Evolutionary conservation across 2,329 filamentous ascomycete species (phyloP).

Genomic region (Helotiales sp.): DNA sequence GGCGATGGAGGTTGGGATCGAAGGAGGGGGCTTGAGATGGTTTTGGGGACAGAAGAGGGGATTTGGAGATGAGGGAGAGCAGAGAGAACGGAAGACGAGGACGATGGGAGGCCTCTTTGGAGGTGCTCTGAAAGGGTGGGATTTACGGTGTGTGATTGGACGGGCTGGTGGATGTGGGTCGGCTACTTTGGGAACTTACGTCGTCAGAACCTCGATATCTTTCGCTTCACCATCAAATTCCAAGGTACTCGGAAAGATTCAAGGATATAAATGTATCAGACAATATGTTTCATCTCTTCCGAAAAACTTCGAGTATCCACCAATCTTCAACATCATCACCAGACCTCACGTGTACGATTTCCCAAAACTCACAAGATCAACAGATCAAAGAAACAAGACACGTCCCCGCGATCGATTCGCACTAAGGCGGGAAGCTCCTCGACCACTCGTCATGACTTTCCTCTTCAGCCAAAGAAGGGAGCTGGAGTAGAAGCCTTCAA

Average conservation of each 20-base stretch:
- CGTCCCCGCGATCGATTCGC: constrained; percentile 24
- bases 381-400: not conserved
- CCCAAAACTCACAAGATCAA: not conserved
- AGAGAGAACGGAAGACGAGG: not conserved
- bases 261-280: not conserved
- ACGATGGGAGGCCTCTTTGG: not conserved
- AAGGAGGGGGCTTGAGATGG: not conserved
- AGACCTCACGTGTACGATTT: constrained; percentile 1
- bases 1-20: not conserved
- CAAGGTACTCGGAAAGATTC: too few species aligned
- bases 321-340: not conserved
- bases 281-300: not conserved
- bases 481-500: constrained; percentile 12
- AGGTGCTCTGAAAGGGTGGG: not conserved
- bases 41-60: not conserved
- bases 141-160: constrained; percentile 3
- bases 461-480: not conserved
- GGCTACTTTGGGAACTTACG: not conserved
- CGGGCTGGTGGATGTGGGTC: not conserved
- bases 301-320: not conserved
- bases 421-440: constrained; percentile 14
- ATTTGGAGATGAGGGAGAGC: not conserved
- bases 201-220: not conserved
- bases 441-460: constrained; percentile 20
- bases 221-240: too few species aligned